Evolutionary conservation across 1,284 basidiomycete species (phyloP).

Genomic region (Leccinum discolor): DNA sequence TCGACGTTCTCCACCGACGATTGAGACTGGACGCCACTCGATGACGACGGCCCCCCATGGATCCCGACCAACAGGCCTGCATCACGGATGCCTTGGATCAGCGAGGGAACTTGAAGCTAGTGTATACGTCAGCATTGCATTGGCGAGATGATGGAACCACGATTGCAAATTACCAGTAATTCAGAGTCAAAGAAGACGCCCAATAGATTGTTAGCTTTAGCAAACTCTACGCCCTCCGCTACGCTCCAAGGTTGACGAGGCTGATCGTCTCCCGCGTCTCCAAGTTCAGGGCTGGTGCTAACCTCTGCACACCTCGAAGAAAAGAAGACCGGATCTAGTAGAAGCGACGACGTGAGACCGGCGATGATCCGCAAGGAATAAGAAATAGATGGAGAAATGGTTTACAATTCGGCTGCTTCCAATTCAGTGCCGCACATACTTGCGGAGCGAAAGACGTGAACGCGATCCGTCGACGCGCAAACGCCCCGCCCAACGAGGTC

Average conservation of each 20-base stretch:
- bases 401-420: conserved; percentile 98
- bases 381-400: conserved; percentile 24
- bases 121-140: conserved; percentile 2
- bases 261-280: conserved; percentile 42
- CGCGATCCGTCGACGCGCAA: conserved; percentile 71
- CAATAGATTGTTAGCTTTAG: conserved; percentile 91
- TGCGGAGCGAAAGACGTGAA: conserved; percentile 90
- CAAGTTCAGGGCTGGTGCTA: conserved; percentile 43
- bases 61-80: conserved; percentile 86
- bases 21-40: conserved; percentile 41
- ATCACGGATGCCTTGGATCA: conserved; percentile 86
- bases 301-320: conserved; percentile 83
- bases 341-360: conserved; percentile 15
- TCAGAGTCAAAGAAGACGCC: conserved; percentile 93
- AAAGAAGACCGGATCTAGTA: conserved; percentile 93
- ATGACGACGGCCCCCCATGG: conserved; percentile 56
- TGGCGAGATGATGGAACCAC: background rate
- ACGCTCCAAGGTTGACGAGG: conserved; percentile 62
- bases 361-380: conserved; percentile 15
- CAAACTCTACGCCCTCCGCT: conserved; percentile 92
- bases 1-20: conserved; percentile 60
- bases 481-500: conserved; percentile 48
- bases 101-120: conserved; percentile 76
- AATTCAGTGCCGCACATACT: conserved; percentile 89
- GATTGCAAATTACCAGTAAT: conserved; percentile 62